Evolutionary conservation across 768 basidiomycete species (phyloP).

Genomic region (Austroboletus festivus): DNA sequence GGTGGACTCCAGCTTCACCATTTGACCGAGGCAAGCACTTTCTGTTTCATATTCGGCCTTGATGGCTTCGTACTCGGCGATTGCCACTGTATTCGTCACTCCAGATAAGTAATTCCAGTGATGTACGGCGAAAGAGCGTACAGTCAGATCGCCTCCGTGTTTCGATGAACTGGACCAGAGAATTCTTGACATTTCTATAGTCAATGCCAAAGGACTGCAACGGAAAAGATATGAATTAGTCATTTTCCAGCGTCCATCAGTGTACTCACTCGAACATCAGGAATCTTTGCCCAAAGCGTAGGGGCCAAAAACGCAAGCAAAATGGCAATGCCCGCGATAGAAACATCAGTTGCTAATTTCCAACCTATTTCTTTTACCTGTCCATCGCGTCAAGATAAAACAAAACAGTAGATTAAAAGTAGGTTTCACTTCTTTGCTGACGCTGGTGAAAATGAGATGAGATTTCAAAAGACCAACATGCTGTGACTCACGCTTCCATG

Average conservation of each 20-base stretch:
- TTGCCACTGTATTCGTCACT: constrained; percentile 7
- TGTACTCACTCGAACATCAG: constrained; percentile 1
- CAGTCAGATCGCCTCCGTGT: constrained; percentile 1
- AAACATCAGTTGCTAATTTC: constrained; percentile 14
- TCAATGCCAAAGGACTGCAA: constrained; percentile 7
- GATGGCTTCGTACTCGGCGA: constrained; percentile 1
- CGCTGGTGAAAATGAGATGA: constrained; percentile 6
- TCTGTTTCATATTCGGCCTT: constrained; percentile 14
- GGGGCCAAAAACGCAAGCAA: constrained; percentile 15
- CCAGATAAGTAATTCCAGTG: not conserved
- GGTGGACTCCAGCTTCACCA: constrained; percentile 11
- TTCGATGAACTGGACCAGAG: constrained; percentile 9
- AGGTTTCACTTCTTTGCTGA: constrained; percentile 16
- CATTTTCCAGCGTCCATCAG: no score
- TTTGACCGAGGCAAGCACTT: constrained; percentile 12
- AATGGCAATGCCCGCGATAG: constrained; percentile 13
- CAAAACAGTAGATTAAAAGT: not conserved
- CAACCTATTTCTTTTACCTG: constrained; percentile 18
- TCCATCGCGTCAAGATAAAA: constrained; percentile 1
- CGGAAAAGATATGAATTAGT: not conserved
- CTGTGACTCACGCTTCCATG: constrained; percentile 17
- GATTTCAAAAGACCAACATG: not conserved
- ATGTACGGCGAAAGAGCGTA: not conserved
- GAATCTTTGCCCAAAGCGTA: constrained; percentile 6
- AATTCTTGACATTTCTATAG: constrained; percentile 1